These are phyloP conservation scores for Aureobasidium sp. DNA, from an alignment of 2,329 filamentous ascomycete species.

Conservation along the genomic window DNA sequence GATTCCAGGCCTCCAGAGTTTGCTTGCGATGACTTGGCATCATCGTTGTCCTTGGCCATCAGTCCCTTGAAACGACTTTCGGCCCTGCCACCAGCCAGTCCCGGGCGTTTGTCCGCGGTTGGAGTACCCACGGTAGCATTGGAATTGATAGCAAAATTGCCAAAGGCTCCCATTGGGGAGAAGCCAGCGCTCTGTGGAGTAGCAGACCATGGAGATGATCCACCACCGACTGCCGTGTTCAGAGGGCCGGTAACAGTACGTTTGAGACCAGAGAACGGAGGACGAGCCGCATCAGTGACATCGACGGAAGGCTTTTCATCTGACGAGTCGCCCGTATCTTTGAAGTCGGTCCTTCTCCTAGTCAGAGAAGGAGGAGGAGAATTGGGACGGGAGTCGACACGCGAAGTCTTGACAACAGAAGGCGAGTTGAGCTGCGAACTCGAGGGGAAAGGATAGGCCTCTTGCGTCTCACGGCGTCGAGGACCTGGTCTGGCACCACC, in stretches of 20 bases:
- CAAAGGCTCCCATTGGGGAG: slow-evolving; percentile 76
- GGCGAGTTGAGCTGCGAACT: slow-evolving; percentile 43
- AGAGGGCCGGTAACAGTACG: slow-evolving; percentile 50
- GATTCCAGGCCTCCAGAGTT: slow-evolving; percentile 36
- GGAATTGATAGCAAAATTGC: slow-evolving; percentile 68
- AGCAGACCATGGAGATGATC: slow-evolving; percentile 52
- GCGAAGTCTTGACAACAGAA: slow-evolving; percentile 34
- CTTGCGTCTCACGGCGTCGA: slow-evolving; percentile 77
- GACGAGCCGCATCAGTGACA: slow-evolving; percentile 23
- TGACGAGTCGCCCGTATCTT: slow-evolving; percentile 37
- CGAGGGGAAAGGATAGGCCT: slow-evolving; percentile 54
- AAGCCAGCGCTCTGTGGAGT: slow-evolving; percentile 56
- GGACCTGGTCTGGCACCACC: slow-evolving; percentile 65
- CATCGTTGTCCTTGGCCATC: slow-evolving; percentile 73
- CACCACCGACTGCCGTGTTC: slow-evolving; percentile 40
- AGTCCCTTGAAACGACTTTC: slow-evolving; percentile 83
- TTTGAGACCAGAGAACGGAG: slow-evolving; percentile 48
- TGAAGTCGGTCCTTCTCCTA: slow-evolving; percentile 56
- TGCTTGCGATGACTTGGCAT: slow-evolving; percentile 44
- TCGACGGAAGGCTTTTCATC: slow-evolving; percentile 32
- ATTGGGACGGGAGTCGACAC: slow-evolving; percentile 54
- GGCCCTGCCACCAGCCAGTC: slow-evolving; percentile 58
- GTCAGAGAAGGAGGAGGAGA: slow-evolving; percentile 55
- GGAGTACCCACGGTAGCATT: slow-evolving; percentile 43
- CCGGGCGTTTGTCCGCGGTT: slow-evolving; percentile 62